These are phyloP conservation scores for Penicillium oxalicum DNA, from an alignment of 2,329 filamentous ascomycete species.

Conservation along the genomic window DNA sequence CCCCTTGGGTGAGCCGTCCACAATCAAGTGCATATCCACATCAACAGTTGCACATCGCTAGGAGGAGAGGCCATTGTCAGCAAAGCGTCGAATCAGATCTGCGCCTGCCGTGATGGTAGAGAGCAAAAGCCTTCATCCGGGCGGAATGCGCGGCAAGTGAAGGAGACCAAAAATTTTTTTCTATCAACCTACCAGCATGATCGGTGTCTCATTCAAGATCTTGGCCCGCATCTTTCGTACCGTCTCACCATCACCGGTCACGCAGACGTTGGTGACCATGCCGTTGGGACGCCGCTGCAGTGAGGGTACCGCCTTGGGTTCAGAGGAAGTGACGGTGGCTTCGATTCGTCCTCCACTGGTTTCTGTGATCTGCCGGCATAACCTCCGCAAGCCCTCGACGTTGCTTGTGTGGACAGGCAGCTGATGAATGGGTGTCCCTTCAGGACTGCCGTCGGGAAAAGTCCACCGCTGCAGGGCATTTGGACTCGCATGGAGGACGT, in stretches of 20 bases:
- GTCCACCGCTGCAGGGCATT: constrained; percentile 89
- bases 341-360: constrained; percentile 64
- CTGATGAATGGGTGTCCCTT: constrained; percentile 78
- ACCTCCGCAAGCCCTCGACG: constrained; percentile 66
- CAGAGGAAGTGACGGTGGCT: constrained; percentile 75
- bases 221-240: constrained; percentile 86
- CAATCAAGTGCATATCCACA: constrained; percentile 83
- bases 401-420: constrained; percentile 89
- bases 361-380: constrained; percentile 77
- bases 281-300: constrained; percentile 48
- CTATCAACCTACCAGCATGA: constrained; percentile 68
- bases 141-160: neutral
- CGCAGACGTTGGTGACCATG: constrained; percentile 77
- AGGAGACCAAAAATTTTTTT: constrained; percentile 11
- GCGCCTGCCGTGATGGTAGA: neutral
- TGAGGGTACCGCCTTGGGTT: constrained; percentile 60
- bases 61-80: constrained; percentile 18
- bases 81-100: neutral
- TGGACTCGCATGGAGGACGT: constrained; percentile 86
- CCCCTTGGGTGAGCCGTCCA: constrained; percentile 62
- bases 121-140: no score
- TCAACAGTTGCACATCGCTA: constrained; percentile 92
- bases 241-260: constrained; percentile 79
- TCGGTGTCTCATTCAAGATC: constrained; percentile 85
- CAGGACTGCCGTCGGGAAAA: constrained; percentile 78